These are phyloP conservation scores for Eimeria falciformis DNA, from an alignment of 169 alveolate genomes.

Conservation along the genomic window DNA sequence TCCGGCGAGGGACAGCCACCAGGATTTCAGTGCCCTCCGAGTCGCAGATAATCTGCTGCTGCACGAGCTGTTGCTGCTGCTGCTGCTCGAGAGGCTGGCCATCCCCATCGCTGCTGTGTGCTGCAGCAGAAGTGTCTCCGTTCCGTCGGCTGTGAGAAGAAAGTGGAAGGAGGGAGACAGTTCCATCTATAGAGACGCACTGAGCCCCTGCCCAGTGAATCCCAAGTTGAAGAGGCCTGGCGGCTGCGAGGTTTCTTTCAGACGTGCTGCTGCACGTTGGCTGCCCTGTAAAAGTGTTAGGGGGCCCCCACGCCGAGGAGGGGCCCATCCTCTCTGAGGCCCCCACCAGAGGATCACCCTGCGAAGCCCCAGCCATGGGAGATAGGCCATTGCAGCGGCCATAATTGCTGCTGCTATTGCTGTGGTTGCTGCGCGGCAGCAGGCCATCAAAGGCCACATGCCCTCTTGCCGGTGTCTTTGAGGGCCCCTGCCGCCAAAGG, in stretches of 20 bases:
- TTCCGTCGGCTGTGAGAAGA: neutral
- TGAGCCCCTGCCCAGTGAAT: neutral
- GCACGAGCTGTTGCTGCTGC: neutral
- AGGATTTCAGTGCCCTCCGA: slow-evolving; percentile 28
- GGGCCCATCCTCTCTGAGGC: neutral
- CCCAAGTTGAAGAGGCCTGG: slow-evolving; percentile 22
- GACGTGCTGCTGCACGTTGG: neutral
- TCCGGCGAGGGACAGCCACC: slow-evolving; percentile 24
- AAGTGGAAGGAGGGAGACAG: neutral
- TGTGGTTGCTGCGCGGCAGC: slow-evolving; percentile 12
- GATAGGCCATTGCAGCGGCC: neutral
- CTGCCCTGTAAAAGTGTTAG: neutral
- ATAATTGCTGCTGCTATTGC: neutral
- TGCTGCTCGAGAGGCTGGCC: neutral
- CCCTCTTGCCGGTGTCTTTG: neutral
- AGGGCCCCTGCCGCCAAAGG: neutral
- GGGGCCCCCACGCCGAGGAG: neutral
- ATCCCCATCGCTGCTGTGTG: neutral
- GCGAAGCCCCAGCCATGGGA: neutral
- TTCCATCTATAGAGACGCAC: slow-evolving; percentile 1
- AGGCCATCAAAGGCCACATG: slow-evolving; percentile 6
- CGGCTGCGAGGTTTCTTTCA: neutral
- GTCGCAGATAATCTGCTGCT: slow-evolving; percentile 28
- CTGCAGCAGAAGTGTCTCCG: slow-evolving; percentile 13
- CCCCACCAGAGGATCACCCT: neutral